Evolutionary conservation across 208 protist genomes (phyloP), one percentile per base, ranked within the genome.

Genomic region (Trypanosomatidae sp.): DNA sequence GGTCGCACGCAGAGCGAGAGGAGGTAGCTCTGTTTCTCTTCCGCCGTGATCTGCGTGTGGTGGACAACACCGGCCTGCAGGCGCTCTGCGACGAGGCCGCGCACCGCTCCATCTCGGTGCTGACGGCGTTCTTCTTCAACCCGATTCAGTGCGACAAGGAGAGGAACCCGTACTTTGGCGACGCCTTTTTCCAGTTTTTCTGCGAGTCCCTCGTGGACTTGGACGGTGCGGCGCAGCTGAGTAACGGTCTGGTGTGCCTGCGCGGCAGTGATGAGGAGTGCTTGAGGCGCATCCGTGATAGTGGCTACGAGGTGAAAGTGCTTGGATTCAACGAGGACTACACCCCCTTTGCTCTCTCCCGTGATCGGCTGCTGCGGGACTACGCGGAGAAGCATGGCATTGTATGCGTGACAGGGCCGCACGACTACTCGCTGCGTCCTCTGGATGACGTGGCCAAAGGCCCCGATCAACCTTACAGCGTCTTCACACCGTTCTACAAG

Each of bases 121-220:
- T 95, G 17, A 86, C 88, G 12, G 77, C 87, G 62, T 95, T 95
- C 68, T 91, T 92, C 74, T 92, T 95, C 78, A 92, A 95, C 72
- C 87, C 90, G 0, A 44, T 78, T 46, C 88, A 95, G 74, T 84
- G 79, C 71, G 84, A 90, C 66, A 74, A 79, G 73, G 67, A 66
- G 28, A 74, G 78, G 22, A 95, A 95, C 68, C 46, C 79, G 47
- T 95, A 95, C 80, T 95, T 91, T 73, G 82, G 88, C 43, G 79
- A 82, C 5, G 80, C 80, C 36, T 90, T 83, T 72, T 86, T 95
- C 47, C 80, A 91, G 59, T 92, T 95, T 30, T 71, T 95, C 69
- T 91, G 80, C 58, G 84, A 89, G 60, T 86, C 86, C 7, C 79
- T 95, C 5, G 69, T 68, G 1, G 85, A 95, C 36, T 73, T 95